Evolutionary conservation across 495 filamentous ascomycete genomes (phyloP), one percentile per base, ranked within the genome.

Genomic region (Tuber magnatum): DNA sequence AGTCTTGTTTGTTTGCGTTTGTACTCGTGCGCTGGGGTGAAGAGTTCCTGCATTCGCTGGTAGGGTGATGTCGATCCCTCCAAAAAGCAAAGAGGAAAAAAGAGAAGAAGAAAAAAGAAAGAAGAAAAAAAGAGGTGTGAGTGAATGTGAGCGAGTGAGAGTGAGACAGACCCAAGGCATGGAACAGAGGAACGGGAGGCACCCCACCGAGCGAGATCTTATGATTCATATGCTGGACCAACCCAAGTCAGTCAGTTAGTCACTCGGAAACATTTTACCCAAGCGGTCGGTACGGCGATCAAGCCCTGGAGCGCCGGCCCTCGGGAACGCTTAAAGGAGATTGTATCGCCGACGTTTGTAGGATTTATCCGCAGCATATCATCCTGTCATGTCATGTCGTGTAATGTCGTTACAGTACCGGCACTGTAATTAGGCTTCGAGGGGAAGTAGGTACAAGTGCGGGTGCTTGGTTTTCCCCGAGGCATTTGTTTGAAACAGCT

Each of bases 181-280:
- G 51, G 5, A 3, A 61, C 28, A 24, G n/a, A 10, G 51, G 46
- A 3, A 61, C n/a, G 1, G n/a, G 24, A n/a, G 56, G 32, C 28
- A 28, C 28, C 51, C 28, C 32, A 65, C 56, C 56, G 56, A 65
- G 56, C 56, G 56, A 65, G 56, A 65, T 65, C 56, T 65, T 65
- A 35, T 65, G 56, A 65, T 65, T 65, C 56, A 65, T n/a, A 65
- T 65, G 56, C 32, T 35, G 2, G 14, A 14, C 51, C 12, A 28
- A 56, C 56, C 56, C 56, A 65, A 28, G 51, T 28, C 8, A 65
- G 56, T 61, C 51, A 61, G 22, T n/a, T 4, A 20, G 16, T 28
- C 28, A 65, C 56, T 16, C 28, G 28, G 56, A 20, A 18, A 28
- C 56, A 65, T 28, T 65, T 65, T 65, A 65, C 32, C 56, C 56